These are phyloP conservation scores for Microsporum ferrugineum DNA, from an alignment of 2,329 filamentous ascomycete species.

Conservation along the genomic window DNA sequence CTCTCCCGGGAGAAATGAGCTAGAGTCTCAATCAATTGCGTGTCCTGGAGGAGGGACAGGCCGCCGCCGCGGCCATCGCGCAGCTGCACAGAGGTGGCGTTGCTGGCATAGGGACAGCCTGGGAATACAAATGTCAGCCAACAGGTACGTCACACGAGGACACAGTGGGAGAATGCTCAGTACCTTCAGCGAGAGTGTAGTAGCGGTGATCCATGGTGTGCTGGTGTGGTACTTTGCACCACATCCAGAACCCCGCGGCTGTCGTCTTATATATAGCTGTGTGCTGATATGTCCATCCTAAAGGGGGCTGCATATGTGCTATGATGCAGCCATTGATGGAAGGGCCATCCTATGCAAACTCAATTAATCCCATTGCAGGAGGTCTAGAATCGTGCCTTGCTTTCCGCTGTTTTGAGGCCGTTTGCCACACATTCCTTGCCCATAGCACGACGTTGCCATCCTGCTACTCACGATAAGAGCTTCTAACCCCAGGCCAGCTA, in stretches of 20 bases:
- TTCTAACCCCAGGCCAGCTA: too few species aligned
- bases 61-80: constrained; percentile 25
- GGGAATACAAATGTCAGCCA: background rate
- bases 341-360: too few species aligned
- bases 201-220: constrained; percentile 3
- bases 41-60: constrained; percentile 43
- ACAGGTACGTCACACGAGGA: background rate
- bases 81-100: constrained; percentile 17
- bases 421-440: too few species aligned
- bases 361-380: too few species aligned
- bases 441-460: too few species aligned
- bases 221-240: background rate
- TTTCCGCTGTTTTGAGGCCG: background rate
- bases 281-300: background rate
- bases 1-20: constrained; percentile 52
- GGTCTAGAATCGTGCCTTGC: background rate
- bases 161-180: background rate
- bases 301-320: background rate
- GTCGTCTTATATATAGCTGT: background rate
- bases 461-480: too few species aligned
- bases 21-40: constrained; percentile 51
- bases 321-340: background rate
- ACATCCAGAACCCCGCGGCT: background rate
- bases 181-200: constrained; percentile 23
- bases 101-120: constrained; percentile 21